phyloP scores from a whole-genome alignment of 2,329 filamentous ascomycete species.

The Aureobasidium sp. region DNA sequence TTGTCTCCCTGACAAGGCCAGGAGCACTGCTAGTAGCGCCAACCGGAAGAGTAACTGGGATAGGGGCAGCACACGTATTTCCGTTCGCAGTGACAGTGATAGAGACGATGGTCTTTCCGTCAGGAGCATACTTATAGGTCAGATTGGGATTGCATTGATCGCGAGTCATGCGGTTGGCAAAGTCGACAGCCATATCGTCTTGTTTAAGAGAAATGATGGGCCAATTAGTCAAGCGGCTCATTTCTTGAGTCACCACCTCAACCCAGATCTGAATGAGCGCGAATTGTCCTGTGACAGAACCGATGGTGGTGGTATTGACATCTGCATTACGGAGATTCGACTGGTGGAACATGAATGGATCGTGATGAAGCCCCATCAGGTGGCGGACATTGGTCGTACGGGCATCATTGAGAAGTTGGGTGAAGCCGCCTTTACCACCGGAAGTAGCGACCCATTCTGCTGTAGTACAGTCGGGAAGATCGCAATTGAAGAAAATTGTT shows the following conservation, averaged over 20 bases:
- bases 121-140: constrained; percentile 38
- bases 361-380: constrained; percentile 49
- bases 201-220: constrained; percentile 51
- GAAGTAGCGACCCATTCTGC: constrained; percentile 57
- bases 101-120: constrained; percentile 41
- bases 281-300: constrained; percentile 39
- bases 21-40: constrained; percentile 37
- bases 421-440: constrained; percentile 47
- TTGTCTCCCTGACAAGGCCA: constrained; percentile 39
- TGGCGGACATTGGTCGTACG: constrained; percentile 49
- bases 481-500: constrained; percentile 60
- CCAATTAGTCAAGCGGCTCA: constrained; percentile 48
- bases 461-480: constrained; percentile 49
- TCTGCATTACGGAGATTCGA: constrained; percentile 51
- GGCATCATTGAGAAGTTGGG: constrained; percentile 45
- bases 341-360: constrained; percentile 59
- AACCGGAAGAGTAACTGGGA: constrained; percentile 50
- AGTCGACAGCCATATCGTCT: constrained; percentile 46
- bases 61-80: constrained; percentile 45
- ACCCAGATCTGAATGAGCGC: constrained; percentile 54
- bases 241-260: constrained; percentile 48
- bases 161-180: constrained; percentile 47
- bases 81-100: constrained; percentile 44
- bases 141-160: constrained; percentile 46
- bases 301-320: constrained; percentile 42